Evolutionary conservation across 2,329 filamentous ascomycete species (phyloP), one percentile per base, ranked within the genome.

Genomic region (Fusarium setosum): DNA sequence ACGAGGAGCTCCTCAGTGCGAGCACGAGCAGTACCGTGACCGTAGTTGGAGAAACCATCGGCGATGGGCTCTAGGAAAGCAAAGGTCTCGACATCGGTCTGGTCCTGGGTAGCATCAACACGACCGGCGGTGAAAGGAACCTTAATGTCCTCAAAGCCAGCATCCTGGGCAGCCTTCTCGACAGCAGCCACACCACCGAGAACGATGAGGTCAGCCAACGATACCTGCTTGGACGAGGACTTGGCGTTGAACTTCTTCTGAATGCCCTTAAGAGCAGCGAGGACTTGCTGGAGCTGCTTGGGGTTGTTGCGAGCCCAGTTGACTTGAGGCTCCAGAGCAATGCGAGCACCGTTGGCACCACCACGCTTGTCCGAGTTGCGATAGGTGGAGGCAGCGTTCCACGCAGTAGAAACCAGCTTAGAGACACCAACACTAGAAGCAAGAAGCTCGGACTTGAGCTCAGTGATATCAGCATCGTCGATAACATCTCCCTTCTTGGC

Each of bases 31-130:
- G 84, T 88, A 2, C 86, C 86, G 67, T 85, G 82, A 72, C 90
- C 91, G 74, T 91, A 93, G 85, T 92, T 94, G 74, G 91, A 90
- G 90, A 94, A 94, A 6, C 90, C 90, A 65, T 94, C 92, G n/a
- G 84, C 85, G 26, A 81, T 68, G 2, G 92, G 91, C 82, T 93
- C 86, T 24, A 94, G 85, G 79, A 90, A 83, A 59, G 75, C 75
- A 73, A 92, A 88, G 2, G 89, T 88, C 66, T 85, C 73, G 18
- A 84, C 79, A 56, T 94, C 91, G 7, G 92, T 94, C 79, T 92
- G 84, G 73, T 92, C 89, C 76, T 90, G 85, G 0, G 88, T 83
- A 23, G 92, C 90, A 69, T 94, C 92, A 32, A 81, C 87, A 56
- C 92, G 91, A 63, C 92, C 92, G 4, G 91, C 88, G 1, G 85